Conservation (phyloP, 2,329 filamentous ascomycete genomes). For the Byssochlamys sp. region DNA sequence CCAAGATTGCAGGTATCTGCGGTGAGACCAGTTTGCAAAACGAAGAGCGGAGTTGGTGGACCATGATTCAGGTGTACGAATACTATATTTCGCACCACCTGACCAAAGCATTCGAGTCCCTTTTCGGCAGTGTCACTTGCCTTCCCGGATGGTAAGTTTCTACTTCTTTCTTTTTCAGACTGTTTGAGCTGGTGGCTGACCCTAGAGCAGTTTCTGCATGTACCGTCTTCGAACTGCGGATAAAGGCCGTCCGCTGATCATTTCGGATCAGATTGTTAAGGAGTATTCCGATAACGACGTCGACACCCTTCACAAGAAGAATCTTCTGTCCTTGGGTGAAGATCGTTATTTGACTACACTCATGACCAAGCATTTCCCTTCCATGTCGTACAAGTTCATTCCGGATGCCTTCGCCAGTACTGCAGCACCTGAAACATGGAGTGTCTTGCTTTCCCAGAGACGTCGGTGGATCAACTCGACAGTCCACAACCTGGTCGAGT, state of each 20-base stretch:
- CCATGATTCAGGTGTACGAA: conserved; percentile 99
- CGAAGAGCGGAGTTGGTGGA: conserved; percentile 92
- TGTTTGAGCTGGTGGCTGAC: conserved; percentile 26
- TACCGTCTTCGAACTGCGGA: conserved; percentile 90
- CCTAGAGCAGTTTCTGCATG: conserved; percentile 76
- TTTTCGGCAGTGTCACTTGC: conserved; percentile 97
- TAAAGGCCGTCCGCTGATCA: conserved; percentile 86
- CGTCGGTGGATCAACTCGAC: conserved; percentile 99
- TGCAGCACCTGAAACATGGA: conserved; percentile 87
- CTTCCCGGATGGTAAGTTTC: conserved; percentile 86
- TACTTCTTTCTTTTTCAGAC: not conserved
- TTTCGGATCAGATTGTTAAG: conserved; percentile 73
- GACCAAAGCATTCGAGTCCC: conserved; percentile 90
- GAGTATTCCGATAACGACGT: conserved; percentile 85
- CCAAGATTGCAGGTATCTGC: conserved; percentile 93
- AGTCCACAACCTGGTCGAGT: conserved; percentile 86
- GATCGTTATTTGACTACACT: conserved; percentile 94
- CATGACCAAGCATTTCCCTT: conserved; percentile 95
- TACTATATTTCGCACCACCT: conserved; percentile 98
- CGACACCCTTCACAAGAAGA: conserved; percentile 92
- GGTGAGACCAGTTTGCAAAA: conserved; percentile 95
- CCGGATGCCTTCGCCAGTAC: conserved; percentile 88
- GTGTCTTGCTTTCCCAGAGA: conserved; percentile 88
- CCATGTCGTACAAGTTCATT: conserved; percentile 93
- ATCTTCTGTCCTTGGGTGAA: conserved; percentile 82